Evolutionary conservation across 108 stramenopile species (phyloP).

Genomic region (Pseudonitzschia multistriata): DNA sequence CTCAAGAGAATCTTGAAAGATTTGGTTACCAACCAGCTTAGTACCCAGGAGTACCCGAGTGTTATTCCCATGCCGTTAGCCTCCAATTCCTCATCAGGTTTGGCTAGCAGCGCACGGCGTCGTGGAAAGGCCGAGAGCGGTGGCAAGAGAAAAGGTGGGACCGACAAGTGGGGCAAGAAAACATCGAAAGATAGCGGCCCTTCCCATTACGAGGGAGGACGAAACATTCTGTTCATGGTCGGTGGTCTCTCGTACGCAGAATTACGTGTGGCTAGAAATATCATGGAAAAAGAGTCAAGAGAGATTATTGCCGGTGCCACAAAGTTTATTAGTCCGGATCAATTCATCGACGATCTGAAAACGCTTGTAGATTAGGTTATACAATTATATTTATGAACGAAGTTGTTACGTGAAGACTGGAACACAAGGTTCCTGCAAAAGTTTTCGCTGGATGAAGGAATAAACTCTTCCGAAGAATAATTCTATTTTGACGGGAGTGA

Average conservation of each 20-base stretch:
- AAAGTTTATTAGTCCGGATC: slow-evolving; percentile 59
- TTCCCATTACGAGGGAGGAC: slow-evolving; percentile 52
- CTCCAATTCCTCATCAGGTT: slow-evolving; percentile 16
- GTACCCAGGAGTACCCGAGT: slow-evolving; percentile 85
- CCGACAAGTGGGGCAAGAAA: slow-evolving; percentile 30
- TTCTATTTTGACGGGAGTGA: too few relatives aligned
- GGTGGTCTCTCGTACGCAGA: slow-evolving; percentile 90
- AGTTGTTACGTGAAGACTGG: not conserved
- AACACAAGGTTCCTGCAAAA: not conserved
- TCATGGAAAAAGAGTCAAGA: slow-evolving; percentile 62
- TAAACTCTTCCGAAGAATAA: too few relatives aligned
- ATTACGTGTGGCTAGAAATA: slow-evolving; percentile 75
- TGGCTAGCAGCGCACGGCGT: slow-evolving; percentile 30
- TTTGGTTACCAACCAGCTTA: slow-evolving; percentile 56
- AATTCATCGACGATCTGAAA: slow-evolving; percentile 61
- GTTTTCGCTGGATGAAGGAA: not conserved
- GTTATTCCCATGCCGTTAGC: slow-evolving; percentile 75
- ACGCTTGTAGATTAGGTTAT: slow-evolving; percentile 23
- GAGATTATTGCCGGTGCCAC: slow-evolving; percentile 88
- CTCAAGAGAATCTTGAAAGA: slow-evolving; percentile 74
- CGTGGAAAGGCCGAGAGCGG: slow-evolving; percentile 15
- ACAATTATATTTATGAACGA: not conserved
- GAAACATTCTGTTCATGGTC: slow-evolving; percentile 85
- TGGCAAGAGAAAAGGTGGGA: slow-evolving; percentile 35
- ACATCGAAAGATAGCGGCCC: slow-evolving; percentile 29